A percentile compares a stretch with the other conserved stretches of the same genome.
These are phyloP conservation scores for Colletotrichum navitas DNA, from an alignment of 2,329 filamentous ascomycete genomes.

Conservation along the genomic window DNA sequence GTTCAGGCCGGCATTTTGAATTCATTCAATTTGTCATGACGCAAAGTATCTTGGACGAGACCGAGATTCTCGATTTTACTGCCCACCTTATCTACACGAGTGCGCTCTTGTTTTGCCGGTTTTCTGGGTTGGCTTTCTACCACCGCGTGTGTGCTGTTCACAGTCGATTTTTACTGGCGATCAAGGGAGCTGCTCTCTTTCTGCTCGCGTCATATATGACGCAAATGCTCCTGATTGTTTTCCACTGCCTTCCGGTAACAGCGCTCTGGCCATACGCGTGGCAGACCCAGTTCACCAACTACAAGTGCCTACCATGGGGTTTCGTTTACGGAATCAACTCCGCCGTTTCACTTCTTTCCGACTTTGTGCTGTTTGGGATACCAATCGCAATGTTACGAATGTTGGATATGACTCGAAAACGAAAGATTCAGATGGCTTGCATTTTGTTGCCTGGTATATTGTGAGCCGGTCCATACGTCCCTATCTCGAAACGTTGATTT, in stretches of 20 bases:
- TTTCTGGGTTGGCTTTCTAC: slow-evolving; percentile 67
- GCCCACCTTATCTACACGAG: slow-evolving; percentile 66
- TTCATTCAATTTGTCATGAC: slow-evolving; percentile 62
- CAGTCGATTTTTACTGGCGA: slow-evolving; percentile 51
- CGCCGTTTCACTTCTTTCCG: slow-evolving; percentile 61
- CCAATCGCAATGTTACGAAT: slow-evolving; percentile 61
- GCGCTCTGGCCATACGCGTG: slow-evolving; percentile 65
- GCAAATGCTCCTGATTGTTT: slow-evolving; percentile 63
- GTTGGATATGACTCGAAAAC: slow-evolving; percentile 57
- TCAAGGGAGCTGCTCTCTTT: slow-evolving; percentile 52
- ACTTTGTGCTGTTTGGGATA: slow-evolving; percentile 64
- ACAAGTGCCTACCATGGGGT: slow-evolving; percentile 63
- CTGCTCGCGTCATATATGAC: slow-evolving; percentile 59
- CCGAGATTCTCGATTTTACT: slow-evolving; percentile 62
- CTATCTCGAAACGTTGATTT: too few relatives aligned
- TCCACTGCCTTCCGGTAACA: slow-evolving; percentile 65
- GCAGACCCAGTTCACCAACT: slow-evolving; percentile 56
- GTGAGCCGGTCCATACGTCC: slow-evolving; percentile 49
- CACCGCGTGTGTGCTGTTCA: slow-evolving; percentile 58
- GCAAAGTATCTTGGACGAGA: slow-evolving; percentile 54
- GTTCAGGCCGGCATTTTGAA: slow-evolving; percentile 60
- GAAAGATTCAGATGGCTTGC: slow-evolving; percentile 61
- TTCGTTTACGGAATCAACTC: slow-evolving; percentile 66
- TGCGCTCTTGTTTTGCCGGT: slow-evolving; percentile 61
- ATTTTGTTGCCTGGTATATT: slow-evolving; percentile 63